These are phyloP conservation scores for Musa troglodytarum DNA, from an alignment of 176 grass and related monocot species.

Conservation along the genomic window DNA sequence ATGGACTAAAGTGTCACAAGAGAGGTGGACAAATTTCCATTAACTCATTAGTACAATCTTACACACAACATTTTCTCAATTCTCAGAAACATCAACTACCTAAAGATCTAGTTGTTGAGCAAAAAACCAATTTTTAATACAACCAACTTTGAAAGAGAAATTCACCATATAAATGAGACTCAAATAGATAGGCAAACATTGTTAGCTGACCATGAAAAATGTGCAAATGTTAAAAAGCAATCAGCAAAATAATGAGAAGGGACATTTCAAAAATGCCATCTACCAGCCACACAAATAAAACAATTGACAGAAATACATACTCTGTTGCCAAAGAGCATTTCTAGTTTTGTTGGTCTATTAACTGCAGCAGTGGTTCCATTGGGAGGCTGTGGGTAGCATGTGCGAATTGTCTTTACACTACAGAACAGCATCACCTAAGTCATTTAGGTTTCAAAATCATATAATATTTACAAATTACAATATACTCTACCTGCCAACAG, in stretches of 20 bases:
- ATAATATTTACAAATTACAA: not conserved
- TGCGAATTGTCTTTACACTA: conserved; percentile 94
- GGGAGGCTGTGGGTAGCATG: conserved; percentile 84
- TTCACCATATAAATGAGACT: too few species aligned
- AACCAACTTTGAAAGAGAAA: too few species aligned
- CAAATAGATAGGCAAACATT: too few species aligned
- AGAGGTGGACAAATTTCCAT: too few species aligned
- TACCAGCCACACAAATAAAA: conserved; percentile 8
- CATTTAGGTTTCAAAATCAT: not conserved
- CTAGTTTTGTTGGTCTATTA: conserved; percentile 86
- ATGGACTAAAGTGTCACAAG: not conserved
- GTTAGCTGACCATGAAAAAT: not conserved
- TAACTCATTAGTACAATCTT: not conserved
- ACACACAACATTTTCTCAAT: not conserved
- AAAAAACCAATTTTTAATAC: too few species aligned
- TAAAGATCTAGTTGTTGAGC: too few species aligned
- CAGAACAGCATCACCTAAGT: conserved; percentile 21
- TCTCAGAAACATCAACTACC: not conserved
- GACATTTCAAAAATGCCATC: not conserved
- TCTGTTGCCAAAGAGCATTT: conserved; percentile 99
- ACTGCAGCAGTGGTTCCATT: conserved; percentile 73
- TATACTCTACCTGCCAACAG: conserved; percentile 68
- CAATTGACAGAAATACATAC: conserved; percentile 29
- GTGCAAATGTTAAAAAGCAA: not conserved
- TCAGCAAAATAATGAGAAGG: not conserved